These are phyloP conservation scores for Tetracentron sinense DNA, from an alignment of 164 flowering plant species.

Conservation along the genomic window DNA sequence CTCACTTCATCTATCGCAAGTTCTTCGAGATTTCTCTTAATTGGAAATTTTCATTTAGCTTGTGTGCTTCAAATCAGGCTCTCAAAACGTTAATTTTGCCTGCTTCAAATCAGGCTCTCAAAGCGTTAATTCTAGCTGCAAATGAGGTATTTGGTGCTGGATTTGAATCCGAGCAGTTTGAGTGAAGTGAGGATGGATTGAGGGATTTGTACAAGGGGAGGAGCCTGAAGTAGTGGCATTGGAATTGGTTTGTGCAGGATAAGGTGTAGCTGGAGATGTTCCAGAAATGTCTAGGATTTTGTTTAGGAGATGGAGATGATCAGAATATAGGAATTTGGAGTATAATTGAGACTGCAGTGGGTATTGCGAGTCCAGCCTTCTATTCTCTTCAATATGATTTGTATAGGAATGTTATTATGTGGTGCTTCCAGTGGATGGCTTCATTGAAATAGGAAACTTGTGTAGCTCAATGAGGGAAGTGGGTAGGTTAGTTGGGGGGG, in stretches of 20 bases:
- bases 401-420: conserved; percentile 56
- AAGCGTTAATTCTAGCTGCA: conserved; percentile 43
- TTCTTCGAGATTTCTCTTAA: conserved; percentile 39
- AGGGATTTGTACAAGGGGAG: conserved; percentile 34
- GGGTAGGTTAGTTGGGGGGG: no score
- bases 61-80: conserved; percentile 54
- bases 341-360: conserved; percentile 90
- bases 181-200: conserved; percentile 24
- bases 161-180: conserved; percentile 10
- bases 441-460: no score
- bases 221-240: conserved; percentile 17
- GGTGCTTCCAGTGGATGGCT: no score
- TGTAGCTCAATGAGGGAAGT: no score
- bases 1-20: conserved; percentile 61
- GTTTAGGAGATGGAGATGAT: conserved; percentile 17
- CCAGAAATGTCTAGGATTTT: conserved; percentile 42
- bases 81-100: no score
- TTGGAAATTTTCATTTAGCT: conserved; percentile 20
- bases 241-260: conserved; percentile 63
- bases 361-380: conserved; percentile 98
- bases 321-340: no score
- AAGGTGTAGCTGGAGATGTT: conserved; percentile 39
- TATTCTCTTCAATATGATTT: conserved; percentile 83
- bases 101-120: conserved; percentile 56
- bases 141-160: conserved; percentile 14